A percentile compares a stretch with the other conserved stretches of the same genome.
Conservation (phyloP, 805 yeast genomes). For the Diddensiella transvaalensis region DNA sequence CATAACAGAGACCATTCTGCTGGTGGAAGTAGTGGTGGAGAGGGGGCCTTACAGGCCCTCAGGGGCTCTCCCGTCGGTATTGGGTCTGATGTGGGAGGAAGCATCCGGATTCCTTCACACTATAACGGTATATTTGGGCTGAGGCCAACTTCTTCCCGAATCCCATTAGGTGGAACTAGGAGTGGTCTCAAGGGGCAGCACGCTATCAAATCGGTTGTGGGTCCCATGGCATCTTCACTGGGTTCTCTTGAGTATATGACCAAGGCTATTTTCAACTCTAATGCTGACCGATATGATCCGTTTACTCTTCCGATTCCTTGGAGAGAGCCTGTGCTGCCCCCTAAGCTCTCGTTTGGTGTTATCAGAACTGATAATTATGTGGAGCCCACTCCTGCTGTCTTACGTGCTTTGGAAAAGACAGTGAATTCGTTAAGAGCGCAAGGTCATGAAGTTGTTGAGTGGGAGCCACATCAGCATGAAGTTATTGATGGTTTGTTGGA, state of each 20-base stretch:
- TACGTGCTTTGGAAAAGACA: conserved; percentile 42
- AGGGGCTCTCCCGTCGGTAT: conserved; percentile 48
- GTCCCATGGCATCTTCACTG: conserved; percentile 42
- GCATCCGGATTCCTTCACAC: conserved; percentile 47
- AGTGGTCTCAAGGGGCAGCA: conserved; percentile 30
- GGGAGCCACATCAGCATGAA: conserved; percentile 10
- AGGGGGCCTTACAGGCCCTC: conserved; percentile 45
- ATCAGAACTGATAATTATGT: conserved; percentile 38
- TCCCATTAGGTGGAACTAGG: conserved; percentile 28
- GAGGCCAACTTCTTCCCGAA: conserved; percentile 45
- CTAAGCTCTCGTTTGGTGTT: conserved; percentile 13
- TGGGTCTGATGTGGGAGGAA: conserved; percentile 54
- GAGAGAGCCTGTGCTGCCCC: conserved; percentile 5
- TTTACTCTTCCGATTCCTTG: conserved; percentile 26
- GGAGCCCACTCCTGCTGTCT: conserved; percentile 49
- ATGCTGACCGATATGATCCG: conserved; percentile 38
- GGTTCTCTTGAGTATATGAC: conserved; percentile 50
- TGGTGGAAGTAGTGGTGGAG: conserved; percentile 57
- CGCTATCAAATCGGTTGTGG: conserved; percentile 43
- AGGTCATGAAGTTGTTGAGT: conserved; percentile 27
- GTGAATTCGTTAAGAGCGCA: conserved; percentile 21
- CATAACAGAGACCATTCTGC: conserved; percentile 40
- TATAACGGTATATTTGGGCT: conserved; percentile 41
- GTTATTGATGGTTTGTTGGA: not conserved
- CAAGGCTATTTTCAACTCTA: conserved; percentile 35